Evolutionary conservation across 176 grass and related monocot genomes (phyloP).

Genomic region (Rhipidocladum racemiflorum): DNA sequence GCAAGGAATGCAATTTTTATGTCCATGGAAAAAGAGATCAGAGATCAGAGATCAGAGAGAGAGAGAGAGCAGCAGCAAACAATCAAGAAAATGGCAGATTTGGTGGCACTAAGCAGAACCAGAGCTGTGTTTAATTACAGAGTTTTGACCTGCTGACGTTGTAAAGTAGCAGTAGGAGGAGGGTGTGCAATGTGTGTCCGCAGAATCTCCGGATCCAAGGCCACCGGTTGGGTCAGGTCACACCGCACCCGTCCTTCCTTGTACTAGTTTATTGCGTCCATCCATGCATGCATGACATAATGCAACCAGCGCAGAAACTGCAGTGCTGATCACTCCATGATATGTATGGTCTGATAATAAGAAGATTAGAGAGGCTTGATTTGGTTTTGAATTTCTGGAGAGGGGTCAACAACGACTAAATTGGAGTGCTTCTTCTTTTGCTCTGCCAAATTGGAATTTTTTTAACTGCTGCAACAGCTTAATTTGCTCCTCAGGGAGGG

Average conservation of each 20-base stretch:
- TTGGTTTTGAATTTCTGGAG: conserved; percentile 28
- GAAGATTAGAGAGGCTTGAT: background rate
- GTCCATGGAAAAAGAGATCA: background rate
- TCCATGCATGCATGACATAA: background rate
- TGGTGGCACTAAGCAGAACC: conserved; percentile 22
- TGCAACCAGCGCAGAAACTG: background rate
- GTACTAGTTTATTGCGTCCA: conserved; percentile 34
- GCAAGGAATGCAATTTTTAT: conserved; percentile 10
- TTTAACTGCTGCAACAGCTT: conserved; percentile 9
- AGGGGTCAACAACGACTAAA: conserved; percentile 30
- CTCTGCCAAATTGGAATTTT: conserved; percentile 17
- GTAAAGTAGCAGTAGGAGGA: background rate
- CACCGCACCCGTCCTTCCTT: conserved; percentile 31
- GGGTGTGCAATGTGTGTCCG: conserved; percentile 38
- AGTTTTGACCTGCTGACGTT: conserved; percentile 32
- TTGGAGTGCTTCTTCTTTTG: background rate
- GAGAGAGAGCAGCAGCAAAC: conserved; percentile 23
- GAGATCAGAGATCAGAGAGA: background rate
- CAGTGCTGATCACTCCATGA: background rate
- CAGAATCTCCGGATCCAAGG: conserved; percentile 86
- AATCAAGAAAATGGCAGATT: conserved; percentile 40
- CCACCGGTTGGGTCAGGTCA: conserved; percentile 50
- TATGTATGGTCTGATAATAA: background rate
- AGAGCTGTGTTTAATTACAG: background rate
- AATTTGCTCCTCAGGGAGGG: background rate